Base-by-base conservation (phyloP, 2,329 filamentous ascomycete genomes). In the Emmonsiellopsis sp. region DNA sequence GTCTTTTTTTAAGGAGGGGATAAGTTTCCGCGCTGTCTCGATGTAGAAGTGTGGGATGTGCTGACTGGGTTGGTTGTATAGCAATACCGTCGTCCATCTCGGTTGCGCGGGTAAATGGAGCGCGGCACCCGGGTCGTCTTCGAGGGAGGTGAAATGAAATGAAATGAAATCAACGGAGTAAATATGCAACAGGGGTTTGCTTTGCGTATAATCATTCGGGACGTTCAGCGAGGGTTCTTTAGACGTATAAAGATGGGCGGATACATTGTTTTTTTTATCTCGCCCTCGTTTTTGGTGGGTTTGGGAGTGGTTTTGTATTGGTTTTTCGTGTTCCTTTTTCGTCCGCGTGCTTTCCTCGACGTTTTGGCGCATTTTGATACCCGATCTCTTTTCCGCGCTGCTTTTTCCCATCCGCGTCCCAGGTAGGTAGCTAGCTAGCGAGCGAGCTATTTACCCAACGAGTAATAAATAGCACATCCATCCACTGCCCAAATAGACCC, bases 41-140 rank as follows among this genome's bases (percentile, higher is more conserved):
- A 13, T 38, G 6, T 45, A 35, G 26, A 46, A 7, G n/a, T n/a
- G n/a, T 11, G 11, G 26, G 9, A 11, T 26, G 42, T 26, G 32
- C 55, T 56, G 37, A 9, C 26, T 30, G 20, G 7, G 31, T 38
- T 47, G 7, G 26, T 15, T 47, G 26, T 38, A 13, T 54, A 76
- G 74, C 59, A 76, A 76, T 59, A 73, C 70, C 10, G 87, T 90
- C 13, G 85, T 93, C 57, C 88, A 93, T 75, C 87, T 92, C 65
- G 87, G 87, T 30, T 93, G 88, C 72, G 76, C 87, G 62, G 82
- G 69, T 59, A 69, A 71, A 57, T 65, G 67, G 57, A 61, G 63
- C 32, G 59, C 61, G n/a, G 58, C 59, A 51, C 43, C 54, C 11
- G 35, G 2, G 15, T 13, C 16, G 9, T 49, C 20, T 26, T 26